A percentile compares a stretch with the other conserved stretches of the same genome.
Conservation (phyloP, 768 basidiomycete genomes). For the Tubosaeta sp. region DNA sequence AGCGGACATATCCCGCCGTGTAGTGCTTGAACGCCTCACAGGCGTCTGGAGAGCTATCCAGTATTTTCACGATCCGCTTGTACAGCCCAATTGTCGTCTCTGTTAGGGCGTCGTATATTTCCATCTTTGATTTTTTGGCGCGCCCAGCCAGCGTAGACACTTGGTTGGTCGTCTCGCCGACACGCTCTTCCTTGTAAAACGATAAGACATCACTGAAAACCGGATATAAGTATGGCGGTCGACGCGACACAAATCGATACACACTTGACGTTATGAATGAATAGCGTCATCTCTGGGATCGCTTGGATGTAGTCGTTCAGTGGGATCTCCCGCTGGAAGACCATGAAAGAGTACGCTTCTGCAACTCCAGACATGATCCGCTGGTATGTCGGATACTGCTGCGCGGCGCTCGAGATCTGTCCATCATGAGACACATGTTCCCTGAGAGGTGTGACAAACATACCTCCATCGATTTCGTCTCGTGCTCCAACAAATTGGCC, state of each 20-base stretch:
- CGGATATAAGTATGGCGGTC: neutral
- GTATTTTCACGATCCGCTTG: conserved; percentile 21
- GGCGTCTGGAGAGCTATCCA: conserved; percentile 15
- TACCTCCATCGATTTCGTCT: conserved; percentile 29
- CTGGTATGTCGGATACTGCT: conserved; percentile 25
- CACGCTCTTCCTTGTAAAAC: conserved; percentile 40
- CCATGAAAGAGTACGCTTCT: conserved; percentile 34
- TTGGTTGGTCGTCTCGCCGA: conserved; percentile 33
- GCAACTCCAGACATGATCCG: conserved; percentile 31
- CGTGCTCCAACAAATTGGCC: conserved; percentile 31
- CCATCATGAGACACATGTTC: neutral
- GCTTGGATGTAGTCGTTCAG: conserved; percentile 34
- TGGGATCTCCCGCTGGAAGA: conserved; percentile 33
- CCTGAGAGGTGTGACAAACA: neutral
- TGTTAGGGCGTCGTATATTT: conserved; percentile 21
- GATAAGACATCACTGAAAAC: conserved; percentile 36
- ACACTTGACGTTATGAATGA: conserved; percentile 36
- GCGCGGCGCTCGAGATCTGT: conserved; percentile 22
- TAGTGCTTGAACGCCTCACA: conserved; percentile 17
- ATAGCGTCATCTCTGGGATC: conserved; percentile 34
- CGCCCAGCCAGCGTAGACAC: conserved; percentile 31
- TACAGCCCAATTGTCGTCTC: conserved; percentile 25
- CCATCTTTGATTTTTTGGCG: conserved; percentile 23
- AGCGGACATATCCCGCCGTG: conserved; percentile 24
- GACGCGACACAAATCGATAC: conserved; percentile 4